Percentiles rank a stretch among this genome's conserved stretches.
phyloP scores from a whole-genome alignment of 768 basidiomycete genomes.

The Tulasnella sp. region DNA sequence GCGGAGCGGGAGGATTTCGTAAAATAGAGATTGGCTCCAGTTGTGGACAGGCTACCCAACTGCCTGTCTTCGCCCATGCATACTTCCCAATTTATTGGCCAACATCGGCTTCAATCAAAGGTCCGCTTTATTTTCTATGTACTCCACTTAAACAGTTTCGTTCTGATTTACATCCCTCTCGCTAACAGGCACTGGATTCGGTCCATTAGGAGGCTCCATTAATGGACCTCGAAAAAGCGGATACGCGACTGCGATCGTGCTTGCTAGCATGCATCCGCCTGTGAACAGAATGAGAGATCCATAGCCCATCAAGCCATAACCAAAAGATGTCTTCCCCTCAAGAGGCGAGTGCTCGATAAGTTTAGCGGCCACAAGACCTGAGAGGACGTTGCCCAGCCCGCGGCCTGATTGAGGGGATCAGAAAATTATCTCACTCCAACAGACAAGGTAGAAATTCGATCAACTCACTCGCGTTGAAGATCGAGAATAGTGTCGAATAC shows the following conservation, averaged over 20 bases:
- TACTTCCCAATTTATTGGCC: no score
- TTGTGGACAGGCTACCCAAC: no score
- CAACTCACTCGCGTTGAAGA: background rate
- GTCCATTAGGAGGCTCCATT: no score
- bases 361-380: background rate
- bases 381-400: background rate
- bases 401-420: background rate
- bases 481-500: background rate
- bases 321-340: background rate
- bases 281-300: slow-evolving; percentile 11
- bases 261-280: background rate
- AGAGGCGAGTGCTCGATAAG: background rate
- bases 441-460: background rate
- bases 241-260: slow-evolving; percentile 1
- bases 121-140: no score
- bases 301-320: background rate
- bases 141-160: no score
- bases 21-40: no score
- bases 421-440: background rate
- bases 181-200: no score
- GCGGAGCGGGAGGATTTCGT: no score
- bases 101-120: no score
- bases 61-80: no score
- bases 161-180: no score
- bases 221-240: no score